A percentile compares a stretch with the other conserved stretches of the same genome.
Conservation (phyloP, 768 basidiomycete genomes). For the Pleurotus tuoliensis region DNA sequence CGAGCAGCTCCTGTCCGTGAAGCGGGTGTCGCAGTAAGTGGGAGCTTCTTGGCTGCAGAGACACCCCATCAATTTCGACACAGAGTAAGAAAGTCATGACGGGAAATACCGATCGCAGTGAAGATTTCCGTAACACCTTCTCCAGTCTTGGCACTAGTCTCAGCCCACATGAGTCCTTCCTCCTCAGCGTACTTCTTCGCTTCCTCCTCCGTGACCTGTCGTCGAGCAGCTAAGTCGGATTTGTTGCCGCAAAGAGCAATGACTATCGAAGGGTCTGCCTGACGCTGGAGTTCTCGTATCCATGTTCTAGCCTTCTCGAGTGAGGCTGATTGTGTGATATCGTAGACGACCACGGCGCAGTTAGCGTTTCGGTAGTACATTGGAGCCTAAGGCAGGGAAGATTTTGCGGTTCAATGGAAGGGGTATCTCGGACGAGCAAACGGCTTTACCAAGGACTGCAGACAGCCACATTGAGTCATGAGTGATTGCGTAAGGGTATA, state of each 20-base stretch:
- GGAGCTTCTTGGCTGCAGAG: slow-evolving; percentile 77
- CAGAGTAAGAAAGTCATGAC: no score
- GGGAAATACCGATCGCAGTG: slow-evolving; percentile 69
- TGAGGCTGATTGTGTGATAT: slow-evolving; percentile 89
- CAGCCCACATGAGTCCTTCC: slow-evolving; percentile 90
- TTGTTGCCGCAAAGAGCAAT: slow-evolving; percentile 98
- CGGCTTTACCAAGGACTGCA: slow-evolving; percentile 36
- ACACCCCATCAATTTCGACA: slow-evolving; percentile 5
- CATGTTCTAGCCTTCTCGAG: slow-evolving; percentile 94
- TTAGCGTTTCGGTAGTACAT: slow-evolving; percentile 98
- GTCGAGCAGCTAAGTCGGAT: slow-evolving; percentile 76
- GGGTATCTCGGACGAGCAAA: neutral
- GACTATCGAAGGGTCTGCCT: slow-evolving; percentile 95
- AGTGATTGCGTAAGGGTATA: slow-evolving; percentile 8
- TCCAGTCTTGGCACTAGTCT: slow-evolving; percentile 87
- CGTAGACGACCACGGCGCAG: slow-evolving; percentile 92
- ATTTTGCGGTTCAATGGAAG: slow-evolving; percentile 1
- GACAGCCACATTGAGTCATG: slow-evolving; percentile 9
- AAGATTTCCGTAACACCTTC: slow-evolving; percentile 86
- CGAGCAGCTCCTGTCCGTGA: slow-evolving; percentile 52
- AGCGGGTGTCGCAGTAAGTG: slow-evolving; percentile 70
- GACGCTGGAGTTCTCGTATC: slow-evolving; percentile 95
- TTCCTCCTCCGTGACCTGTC: slow-evolving; percentile 84
- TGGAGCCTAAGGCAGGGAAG: slow-evolving; percentile 55
- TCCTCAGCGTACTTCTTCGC: slow-evolving; percentile 91